Evolutionary conservation across 495 filamentous ascomycete genomes (phyloP).

Genomic region (Tuber calosporum): DNA sequence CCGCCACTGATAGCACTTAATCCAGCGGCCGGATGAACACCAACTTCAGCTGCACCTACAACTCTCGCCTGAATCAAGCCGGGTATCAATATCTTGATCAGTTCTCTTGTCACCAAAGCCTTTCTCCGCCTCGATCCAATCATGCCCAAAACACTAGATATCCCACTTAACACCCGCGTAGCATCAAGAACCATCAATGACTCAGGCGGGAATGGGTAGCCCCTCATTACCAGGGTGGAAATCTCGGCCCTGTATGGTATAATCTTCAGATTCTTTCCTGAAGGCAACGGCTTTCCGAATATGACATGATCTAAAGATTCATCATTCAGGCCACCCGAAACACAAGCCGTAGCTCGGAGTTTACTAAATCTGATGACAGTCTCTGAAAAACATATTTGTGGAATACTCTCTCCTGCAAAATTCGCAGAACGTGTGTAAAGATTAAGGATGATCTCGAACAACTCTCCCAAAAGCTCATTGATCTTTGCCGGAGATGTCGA

Average conservation of each 20-base stretch:
- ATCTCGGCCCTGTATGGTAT: conserved; percentile 44
- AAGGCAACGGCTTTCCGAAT: conserved; percentile 48
- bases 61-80: conserved; percentile 88
- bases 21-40: conserved; percentile 87
- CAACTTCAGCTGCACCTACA: conserved; percentile 84
- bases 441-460: conserved; percentile 73
- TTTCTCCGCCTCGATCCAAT: conserved; percentile 79
- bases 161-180: conserved; percentile 61
- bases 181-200: conserved; percentile 46
- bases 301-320: conserved; percentile 63
- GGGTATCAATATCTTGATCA: conserved; percentile 72
- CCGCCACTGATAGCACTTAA: conserved; percentile 40
- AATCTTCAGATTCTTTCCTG: conserved; percentile 37
- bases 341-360: conserved; percentile 61
- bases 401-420: conserved; percentile 72
- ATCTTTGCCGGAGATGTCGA: conserved; percentile 55
- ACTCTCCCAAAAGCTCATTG: conserved; percentile 58
- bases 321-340: conserved; percentile 63
- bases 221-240: conserved; percentile 34
- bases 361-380: conserved; percentile 71
- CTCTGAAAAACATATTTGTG: conserved; percentile 73
- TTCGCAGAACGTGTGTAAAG: conserved; percentile 68
- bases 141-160: conserved; percentile 68
- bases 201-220: conserved; percentile 39
- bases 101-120: conserved; percentile 73